Evolutionary conservation across 441 rosid species (phyloP).

Genomic region (Mallotus japonicus): DNA sequence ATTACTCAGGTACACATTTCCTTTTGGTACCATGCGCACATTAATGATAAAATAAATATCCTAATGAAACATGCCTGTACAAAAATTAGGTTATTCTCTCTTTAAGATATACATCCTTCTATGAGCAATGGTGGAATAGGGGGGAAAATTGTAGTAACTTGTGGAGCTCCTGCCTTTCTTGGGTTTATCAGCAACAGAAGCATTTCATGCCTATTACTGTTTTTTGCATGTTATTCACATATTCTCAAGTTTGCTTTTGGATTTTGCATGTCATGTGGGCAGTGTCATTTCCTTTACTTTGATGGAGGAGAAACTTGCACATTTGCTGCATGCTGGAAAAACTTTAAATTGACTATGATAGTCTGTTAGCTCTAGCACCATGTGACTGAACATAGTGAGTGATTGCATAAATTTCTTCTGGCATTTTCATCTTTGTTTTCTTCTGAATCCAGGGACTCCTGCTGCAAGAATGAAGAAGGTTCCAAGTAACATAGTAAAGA

Average conservation of each 20-base stretch:
- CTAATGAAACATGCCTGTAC: not conserved
- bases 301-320: not conserved
- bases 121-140: not conserved
- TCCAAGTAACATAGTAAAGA: constrained; percentile 76
- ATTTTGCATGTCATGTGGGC: not conserved
- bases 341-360: not conserved
- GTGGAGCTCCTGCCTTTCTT: not conserved
- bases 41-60: not conserved
- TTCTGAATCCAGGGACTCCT: constrained; percentile 67
- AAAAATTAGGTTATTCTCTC: not conserved
- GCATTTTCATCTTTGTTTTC: not conserved
- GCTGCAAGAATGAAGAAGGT: constrained; percentile 98
- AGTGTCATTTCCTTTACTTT: not conserved
- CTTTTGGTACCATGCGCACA: not conserved
- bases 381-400: too few relatives aligned
- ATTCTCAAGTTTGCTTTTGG: not conserved
- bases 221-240: not conserved
- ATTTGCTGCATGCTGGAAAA: not conserved
- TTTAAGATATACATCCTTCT: not conserved
- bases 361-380: not conserved
- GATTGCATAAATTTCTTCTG: not conserved
- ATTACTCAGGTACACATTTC: not conserved
- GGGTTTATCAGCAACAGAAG: not conserved
- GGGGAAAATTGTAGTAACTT: not conserved
- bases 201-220: not conserved